Base-by-base conservation (phyloP, 371 early-diverging fungal species). In the Lichtheimia hyalospora region DNA sequence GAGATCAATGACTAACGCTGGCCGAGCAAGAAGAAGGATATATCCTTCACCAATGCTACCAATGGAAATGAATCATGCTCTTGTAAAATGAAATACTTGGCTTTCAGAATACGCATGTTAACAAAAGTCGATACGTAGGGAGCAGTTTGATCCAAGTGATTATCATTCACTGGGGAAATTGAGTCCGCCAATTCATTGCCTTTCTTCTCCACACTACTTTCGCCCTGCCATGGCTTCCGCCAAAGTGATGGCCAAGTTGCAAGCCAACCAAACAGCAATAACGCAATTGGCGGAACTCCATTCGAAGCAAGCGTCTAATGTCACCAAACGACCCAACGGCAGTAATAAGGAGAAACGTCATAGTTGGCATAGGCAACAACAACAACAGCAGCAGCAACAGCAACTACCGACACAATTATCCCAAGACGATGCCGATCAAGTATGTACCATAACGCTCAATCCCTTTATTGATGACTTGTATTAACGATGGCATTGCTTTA, bases 281-380 rank as follows among this genome's bases (percentile, higher is more conserved):
- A 59, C 71, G 28, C 74, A 74, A 66, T 43, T 79, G 66, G 76
- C 77, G 16, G 71, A 76, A 49, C 61, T 61, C 10, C 80, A 79
- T 52, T 66, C 80, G 21, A 71, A 63, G 48, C 72, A 74, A 60
- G 77, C 67, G 40, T 62, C 80, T n/a, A 72, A 46, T 43, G 3
- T 73, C 43, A 41, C 60, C 41, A 54, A 34, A 49, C 46, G 48
- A 16, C 40, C 3, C n/a, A 61, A 48, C 34, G 48, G 44, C 21
- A 54, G 41, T 20, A 60, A 27, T 28, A 61, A 60, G 52, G 58
- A 57, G 49, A 57, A 23, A 42, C 52, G 60, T 25, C n/a, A 20
- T 34, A 51, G 39, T 20, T 60, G 60, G 52, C 60, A 44, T 23
- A n/a, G 41, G 40, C 57, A 34, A 43, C 60, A 60, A 42, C 53